Conservation (phyloP, 2,329 filamentous ascomycete genomes). For the Cercospora sojina region DNA sequence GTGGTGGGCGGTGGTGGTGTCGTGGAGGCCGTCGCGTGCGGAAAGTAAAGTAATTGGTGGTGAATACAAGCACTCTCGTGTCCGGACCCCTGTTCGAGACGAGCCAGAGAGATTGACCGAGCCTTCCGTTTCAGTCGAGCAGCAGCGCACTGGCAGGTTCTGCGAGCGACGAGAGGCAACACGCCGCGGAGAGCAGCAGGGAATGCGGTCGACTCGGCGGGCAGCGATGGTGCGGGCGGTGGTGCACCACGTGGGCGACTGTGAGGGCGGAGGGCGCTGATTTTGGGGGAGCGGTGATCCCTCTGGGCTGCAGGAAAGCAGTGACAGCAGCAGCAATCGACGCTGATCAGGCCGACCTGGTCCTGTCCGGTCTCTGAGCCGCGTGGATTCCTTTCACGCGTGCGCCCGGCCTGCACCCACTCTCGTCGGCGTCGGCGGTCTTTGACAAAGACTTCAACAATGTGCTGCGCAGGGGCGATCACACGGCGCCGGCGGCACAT, state of each 20-base stretch:
- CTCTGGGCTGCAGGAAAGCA: neutral
- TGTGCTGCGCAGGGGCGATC: neutral
- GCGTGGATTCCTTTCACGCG: neutral
- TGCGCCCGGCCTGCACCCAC: neutral
- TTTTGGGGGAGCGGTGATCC: neutral
- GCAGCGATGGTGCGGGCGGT: neutral
- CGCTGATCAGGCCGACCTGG: neutral
- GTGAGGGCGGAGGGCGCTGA: neutral
- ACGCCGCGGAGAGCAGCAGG: neutral
- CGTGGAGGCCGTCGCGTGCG: neutral
- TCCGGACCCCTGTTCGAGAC: slow-evolving; percentile 9
- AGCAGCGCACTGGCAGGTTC: neutral
- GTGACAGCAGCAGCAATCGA: neutral
- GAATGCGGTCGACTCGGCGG: neutral
- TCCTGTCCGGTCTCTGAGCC: neutral
- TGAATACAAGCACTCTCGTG: neutral
- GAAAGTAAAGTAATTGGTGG: slow-evolving; percentile 6
- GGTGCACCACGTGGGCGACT: neutral
- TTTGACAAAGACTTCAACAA: neutral
- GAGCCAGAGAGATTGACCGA: slow-evolving; percentile 10
- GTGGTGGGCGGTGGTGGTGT: neutral
- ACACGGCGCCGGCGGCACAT: neutral
- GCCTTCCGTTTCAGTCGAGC: slow-evolving; percentile 1
- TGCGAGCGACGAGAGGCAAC: neutral
- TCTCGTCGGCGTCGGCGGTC: neutral